Evolutionary conservation across 306 rosid genomes (phyloP), one percentile per base, ranked within the genome.

Genomic region (Carpinus fangiana): DNA sequence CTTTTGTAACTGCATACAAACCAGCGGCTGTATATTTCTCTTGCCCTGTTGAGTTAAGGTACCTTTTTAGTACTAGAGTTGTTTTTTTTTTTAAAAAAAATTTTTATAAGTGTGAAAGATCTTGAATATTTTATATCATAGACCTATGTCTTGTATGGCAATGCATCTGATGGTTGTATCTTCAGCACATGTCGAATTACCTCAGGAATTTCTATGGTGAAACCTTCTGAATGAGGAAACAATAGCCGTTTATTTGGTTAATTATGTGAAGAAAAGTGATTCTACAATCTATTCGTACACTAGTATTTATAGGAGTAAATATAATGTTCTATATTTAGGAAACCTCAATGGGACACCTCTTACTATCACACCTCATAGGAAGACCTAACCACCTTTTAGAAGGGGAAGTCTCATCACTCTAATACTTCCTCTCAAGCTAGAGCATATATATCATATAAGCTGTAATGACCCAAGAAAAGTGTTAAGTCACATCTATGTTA

Each of bases 1-100:
- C 94, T 75, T 90, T 91, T 76, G 81, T 90, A 48, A 53, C 82
- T 73, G 90, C 92, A 76, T 91, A 93, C 62, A 77, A 86, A 79
- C 89, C 89, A 17, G 92, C 99, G 12, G 90, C 97, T 75, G 34
- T 91, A 56, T 88, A 89, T 88, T 96, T 96, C 74, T 85, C 88
- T 77, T 91, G 87, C 78, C 92, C 98, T 67, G 85, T 87, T 81
- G 97, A 91, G 85, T 87, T 76, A 54, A 91, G 99, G 98, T 96
- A 88, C 69, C 75, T 70, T 69, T 18, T 68, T 41, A 9, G 4
- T 4, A 0, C 71, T 16, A 14, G 48, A 20, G 18, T 36, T 38
- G 0, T 0, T 55, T 2, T 4, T 48, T 8, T 48, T 8, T 59
- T 21, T 23, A n/a, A n/a, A n/a, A n/a, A n/a, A n/a, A n/a, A n/a